Evolutionary conservation across 2,329 filamentous ascomycete genomes (phyloP), one percentile per base, ranked within the genome.

Genomic region (Nannizziopsis arthrosporioides): DNA sequence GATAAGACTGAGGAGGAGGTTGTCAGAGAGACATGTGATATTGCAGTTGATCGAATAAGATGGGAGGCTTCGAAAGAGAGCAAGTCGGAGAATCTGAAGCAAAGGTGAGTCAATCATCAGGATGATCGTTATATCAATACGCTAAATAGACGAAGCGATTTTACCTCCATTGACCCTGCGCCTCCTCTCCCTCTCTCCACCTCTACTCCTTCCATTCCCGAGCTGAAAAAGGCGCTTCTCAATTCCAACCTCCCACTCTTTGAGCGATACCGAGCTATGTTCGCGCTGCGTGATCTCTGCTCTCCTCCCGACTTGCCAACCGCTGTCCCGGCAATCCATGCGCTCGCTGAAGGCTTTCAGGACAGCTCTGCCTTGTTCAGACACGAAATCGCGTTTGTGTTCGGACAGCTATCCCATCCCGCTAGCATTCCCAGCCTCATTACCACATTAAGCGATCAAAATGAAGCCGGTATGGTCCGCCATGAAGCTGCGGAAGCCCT

Each of bases 361-460:
- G 92, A 98, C 64, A 74, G 81, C 14, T 95, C 89, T 42, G 89
- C 89, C 4, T 79, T 98, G 6, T 96, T 98, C 76, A 82, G 92
- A 56, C 92, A 98, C 70, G 92, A 98, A 65, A 88, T 98, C 55
- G 92, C 92, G 11, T 98, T 98, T 64, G 92, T 98, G 11, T 98
- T 98, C 58, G 92, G 92, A 48, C 92, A 98, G 67, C 75, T 98
- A 45, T 88, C 85, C 48, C 92, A 98, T 62, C 92, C 92, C 1
- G 90, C 90, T n/a, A 94, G 88, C 1, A 95, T 98, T 56, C 89
- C 92, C 3, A 86, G 86, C 51, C 77, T 98, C 50, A 83, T 84
- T 12, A 79, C 78, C 44, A 81, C 85, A 1, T 73, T 98, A 51
- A 84, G 84, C 59, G 76, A 98, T 64, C 70, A 77, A 42, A 73